Percentiles rank a stretch among this genome's conserved stretches.
These are phyloP conservation scores for Pseudocercospora fijiensis DNA, from an alignment of 2,329 filamentous ascomycete genomes.

Conservation along the genomic window DNA sequence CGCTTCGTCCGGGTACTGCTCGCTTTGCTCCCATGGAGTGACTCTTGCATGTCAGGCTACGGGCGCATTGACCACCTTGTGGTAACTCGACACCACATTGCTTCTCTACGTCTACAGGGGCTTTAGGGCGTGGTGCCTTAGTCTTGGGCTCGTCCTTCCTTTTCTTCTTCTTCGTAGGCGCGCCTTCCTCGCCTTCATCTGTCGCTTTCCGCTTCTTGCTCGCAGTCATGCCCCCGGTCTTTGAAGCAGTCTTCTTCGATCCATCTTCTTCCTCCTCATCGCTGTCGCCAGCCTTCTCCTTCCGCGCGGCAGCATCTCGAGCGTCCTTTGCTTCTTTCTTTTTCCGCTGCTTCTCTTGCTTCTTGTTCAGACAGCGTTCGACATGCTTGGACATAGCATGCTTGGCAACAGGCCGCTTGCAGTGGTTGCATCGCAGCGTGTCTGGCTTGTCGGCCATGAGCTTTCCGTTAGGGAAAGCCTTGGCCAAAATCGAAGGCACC, in stretches of 20 bases:
- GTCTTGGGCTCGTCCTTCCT: constrained; percentile 44
- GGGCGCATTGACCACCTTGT: constrained; percentile 80
- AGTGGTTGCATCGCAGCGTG: constrained; percentile 83
- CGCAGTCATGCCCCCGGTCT: constrained; percentile 34
- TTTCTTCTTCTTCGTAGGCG: constrained; percentile 84
- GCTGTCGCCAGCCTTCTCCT: constrained; percentile 43
- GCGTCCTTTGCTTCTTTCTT: constrained; percentile 63
- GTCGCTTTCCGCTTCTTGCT: constrained; percentile 49
- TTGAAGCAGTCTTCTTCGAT: constrained; percentile 34
- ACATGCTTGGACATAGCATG: constrained; percentile 76
- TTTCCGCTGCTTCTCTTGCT: constrained; percentile 64
- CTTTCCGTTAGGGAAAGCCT: constrained; percentile 77
- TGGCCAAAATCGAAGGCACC: constrained; percentile 72
- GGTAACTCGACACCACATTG: constrained; percentile 85
- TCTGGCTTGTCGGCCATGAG: constrained; percentile 79
- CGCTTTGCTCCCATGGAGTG: constrained; percentile 93
- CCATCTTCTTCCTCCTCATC: constrained; percentile 42
- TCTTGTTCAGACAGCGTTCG: constrained; percentile 76
- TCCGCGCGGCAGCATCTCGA: constrained; percentile 50
- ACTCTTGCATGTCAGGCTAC: constrained; percentile 85
- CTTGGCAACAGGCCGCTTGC: constrained; percentile 82
- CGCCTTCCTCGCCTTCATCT: constrained; percentile 65
- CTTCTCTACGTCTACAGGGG: constrained; percentile 86
- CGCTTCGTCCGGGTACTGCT: constrained; percentile 76
- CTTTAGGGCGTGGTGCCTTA: constrained; percentile 79